Percentiles rank a stretch among this genome's conserved stretches.
phyloP scores from a whole-genome alignment of 2,329 filamentous ascomycete genomes.

The Paracorniculantispora psalliotae region DNA sequence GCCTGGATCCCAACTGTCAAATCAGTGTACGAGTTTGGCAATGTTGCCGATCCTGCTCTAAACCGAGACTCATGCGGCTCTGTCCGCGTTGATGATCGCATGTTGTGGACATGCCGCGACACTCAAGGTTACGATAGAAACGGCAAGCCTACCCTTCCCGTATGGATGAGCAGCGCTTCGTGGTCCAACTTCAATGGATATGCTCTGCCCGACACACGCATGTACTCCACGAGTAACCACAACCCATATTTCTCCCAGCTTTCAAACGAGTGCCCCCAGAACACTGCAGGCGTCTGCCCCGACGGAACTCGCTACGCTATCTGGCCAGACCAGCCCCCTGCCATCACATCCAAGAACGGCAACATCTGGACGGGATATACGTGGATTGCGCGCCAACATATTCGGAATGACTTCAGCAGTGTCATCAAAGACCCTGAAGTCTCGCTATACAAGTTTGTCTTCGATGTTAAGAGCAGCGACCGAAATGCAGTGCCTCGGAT shows the following conservation, averaged over 20 bases:
- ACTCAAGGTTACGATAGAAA: not conserved
- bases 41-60: slow-evolving; percentile 4
- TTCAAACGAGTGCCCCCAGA: not conserved
- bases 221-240: slow-evolving; percentile 11
- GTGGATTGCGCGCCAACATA: slow-evolving; percentile 10
- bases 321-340: slow-evolving; percentile 12
- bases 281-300: slow-evolving; percentile 2
- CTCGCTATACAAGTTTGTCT: slow-evolving; percentile 11
- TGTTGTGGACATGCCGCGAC: slow-evolving; percentile 13
- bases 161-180: slow-evolving; percentile 7
- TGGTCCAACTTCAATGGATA: slow-evolving; percentile 11
- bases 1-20: slow-evolving; percentile 14
- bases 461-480: slow-evolving; percentile 8
- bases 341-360: slow-evolving; percentile 2
- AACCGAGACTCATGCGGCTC: slow-evolving; percentile 12
- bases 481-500: slow-evolving; percentile 10
- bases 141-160: slow-evolving; percentile 5
- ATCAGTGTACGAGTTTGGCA: not conserved
- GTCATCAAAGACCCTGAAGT: slow-evolving; percentile 11
- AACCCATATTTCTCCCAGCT: slow-evolving; percentile 10
- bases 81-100: slow-evolving; percentile 6
- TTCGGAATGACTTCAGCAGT: slow-evolving; percentile 10
- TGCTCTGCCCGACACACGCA: slow-evolving; percentile 6
- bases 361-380: slow-evolving; percentile 9
- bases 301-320: slow-evolving; percentile 11